These are phyloP conservation scores for Omphalotus olearius DNA, from an alignment of 1,284 basidiomycete genomes.

Conservation along the genomic window DNA sequence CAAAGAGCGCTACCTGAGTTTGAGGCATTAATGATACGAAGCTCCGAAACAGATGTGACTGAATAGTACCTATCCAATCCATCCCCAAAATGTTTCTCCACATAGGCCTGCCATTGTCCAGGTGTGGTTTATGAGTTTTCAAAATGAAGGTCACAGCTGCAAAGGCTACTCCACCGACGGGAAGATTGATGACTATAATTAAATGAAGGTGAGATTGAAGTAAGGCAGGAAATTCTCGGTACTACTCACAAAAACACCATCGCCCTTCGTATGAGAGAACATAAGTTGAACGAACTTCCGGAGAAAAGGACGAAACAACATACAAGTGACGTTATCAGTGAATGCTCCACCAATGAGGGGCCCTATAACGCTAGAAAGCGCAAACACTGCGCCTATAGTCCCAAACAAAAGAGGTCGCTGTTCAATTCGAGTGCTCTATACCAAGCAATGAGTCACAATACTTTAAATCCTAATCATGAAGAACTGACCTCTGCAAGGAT, in stretches of 20 bases:
- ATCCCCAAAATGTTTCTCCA: too few species aligned
- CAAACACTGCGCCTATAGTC: conserved; percentile 12
- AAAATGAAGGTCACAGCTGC: conserved; percentile 11
- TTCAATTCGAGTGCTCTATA: conserved; percentile 19
- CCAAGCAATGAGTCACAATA: conserved; percentile 27
- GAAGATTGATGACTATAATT: conserved; percentile 11
- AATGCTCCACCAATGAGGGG: conserved; percentile 14
- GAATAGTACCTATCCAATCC: too few species aligned
- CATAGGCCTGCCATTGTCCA: too few species aligned
- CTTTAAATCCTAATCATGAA: background rate
- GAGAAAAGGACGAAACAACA: background rate
- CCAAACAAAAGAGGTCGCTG: conserved; percentile 10
- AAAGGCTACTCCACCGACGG: conserved; percentile 15
- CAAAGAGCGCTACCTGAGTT: too few species aligned
- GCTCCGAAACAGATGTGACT: too few species aligned
- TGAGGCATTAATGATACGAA: too few species aligned
- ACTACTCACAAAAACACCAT: conserved; percentile 4
- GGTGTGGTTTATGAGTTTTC: conserved; percentile 3
- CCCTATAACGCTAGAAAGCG: conserved; percentile 12
- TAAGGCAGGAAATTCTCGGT: too few species aligned
- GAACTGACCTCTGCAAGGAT: conserved; percentile 18
- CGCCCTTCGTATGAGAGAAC: background rate
- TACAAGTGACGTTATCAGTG: conserved; percentile 11
- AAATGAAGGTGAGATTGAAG: too few species aligned
- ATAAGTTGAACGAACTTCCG: background rate